Evolutionary conservation across 2,329 filamentous ascomycete genomes (phyloP).

Genomic region (Didymella pomorum): DNA sequence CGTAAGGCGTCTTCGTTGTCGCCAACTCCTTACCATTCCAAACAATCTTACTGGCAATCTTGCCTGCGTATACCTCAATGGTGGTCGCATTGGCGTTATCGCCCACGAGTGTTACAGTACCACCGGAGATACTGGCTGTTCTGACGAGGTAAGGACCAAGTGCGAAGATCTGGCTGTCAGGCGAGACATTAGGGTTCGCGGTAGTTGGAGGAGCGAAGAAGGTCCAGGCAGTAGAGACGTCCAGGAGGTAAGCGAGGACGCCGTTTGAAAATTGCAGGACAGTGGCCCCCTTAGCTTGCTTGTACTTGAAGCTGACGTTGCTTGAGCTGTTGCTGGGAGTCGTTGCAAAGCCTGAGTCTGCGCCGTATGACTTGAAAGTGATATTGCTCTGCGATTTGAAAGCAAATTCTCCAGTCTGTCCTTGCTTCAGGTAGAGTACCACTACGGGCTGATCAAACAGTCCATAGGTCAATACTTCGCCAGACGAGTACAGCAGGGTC

Average conservation of each 20-base stretch:
- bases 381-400: slow-evolving; percentile 54
- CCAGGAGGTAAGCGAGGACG: slow-evolving; percentile 61
- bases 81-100: slow-evolving; percentile 53
- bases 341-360: slow-evolving; percentile 47
- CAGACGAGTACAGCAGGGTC: slow-evolving; percentile 60
- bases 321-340: slow-evolving; percentile 25
- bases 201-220: slow-evolving; percentile 64
- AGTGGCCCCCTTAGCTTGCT: slow-evolving; percentile 57
- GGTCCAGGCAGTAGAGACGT: slow-evolving; percentile 62
- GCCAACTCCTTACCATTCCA: slow-evolving; percentile 59
- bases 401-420: slow-evolving; percentile 60
- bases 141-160: slow-evolving; percentile 47
- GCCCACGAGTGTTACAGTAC: slow-evolving; percentile 58
- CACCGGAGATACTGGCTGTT: slow-evolving; percentile 51
- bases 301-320: slow-evolving; percentile 54
- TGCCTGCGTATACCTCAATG: slow-evolving; percentile 52
- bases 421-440: slow-evolving; percentile 59
- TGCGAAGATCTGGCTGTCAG: slow-evolving; percentile 55
- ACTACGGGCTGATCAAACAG: slow-evolving; percentile 59
- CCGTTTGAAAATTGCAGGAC: slow-evolving; percentile 60
- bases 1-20: slow-evolving; percentile 53
- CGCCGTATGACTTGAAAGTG: slow-evolving; percentile 54
- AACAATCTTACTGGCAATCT: slow-evolving; percentile 32
- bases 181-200: slow-evolving; percentile 54
- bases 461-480: slow-evolving; percentile 61